These are phyloP conservation scores for Hymenoscyphus infarciens DNA, from an alignment of 2,329 filamentous ascomycete species.

Conservation along the genomic window DNA sequence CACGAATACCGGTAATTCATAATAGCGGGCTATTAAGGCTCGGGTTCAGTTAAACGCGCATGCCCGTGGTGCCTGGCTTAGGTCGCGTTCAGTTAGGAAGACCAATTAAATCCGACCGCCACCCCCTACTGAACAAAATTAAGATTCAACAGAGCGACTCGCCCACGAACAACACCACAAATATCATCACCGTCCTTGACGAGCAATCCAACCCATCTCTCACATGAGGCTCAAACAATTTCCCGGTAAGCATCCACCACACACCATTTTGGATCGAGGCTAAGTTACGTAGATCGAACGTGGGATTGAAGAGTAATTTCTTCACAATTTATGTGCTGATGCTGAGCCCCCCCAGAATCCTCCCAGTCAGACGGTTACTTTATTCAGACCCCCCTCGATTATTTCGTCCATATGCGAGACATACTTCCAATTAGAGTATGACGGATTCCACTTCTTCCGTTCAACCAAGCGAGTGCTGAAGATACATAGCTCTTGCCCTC, in stretches of 20 bases:
- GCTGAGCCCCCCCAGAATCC: neutral
- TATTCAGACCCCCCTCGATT: neutral
- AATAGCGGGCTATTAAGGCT: too few relatives aligned
- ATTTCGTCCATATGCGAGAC: neutral
- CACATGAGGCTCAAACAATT: neutral
- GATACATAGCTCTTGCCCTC: neutral
- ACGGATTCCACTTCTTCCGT: neutral
- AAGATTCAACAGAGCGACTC: neutral
- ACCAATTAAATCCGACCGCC: too few relatives aligned
- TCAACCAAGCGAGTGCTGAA: neutral
- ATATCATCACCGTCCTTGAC: neutral
- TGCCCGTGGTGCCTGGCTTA: too few relatives aligned
- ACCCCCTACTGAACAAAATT: neutral
- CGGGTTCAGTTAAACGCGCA: too few relatives aligned
- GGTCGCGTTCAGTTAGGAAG: too few relatives aligned
- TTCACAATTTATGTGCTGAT: neutral
- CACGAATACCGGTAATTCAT: too few relatives aligned
- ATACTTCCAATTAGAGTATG: neutral
- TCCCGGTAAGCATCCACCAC: neutral
- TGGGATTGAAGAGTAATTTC: neutral
- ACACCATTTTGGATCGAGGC: neutral
- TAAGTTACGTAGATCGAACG: neutral
- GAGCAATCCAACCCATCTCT: neutral
- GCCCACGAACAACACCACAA: neutral
- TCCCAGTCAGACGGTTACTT: neutral